Base-by-base conservation (phyloP, 768 basidiomycete species). In the Lentinus brumalis region DNA sequence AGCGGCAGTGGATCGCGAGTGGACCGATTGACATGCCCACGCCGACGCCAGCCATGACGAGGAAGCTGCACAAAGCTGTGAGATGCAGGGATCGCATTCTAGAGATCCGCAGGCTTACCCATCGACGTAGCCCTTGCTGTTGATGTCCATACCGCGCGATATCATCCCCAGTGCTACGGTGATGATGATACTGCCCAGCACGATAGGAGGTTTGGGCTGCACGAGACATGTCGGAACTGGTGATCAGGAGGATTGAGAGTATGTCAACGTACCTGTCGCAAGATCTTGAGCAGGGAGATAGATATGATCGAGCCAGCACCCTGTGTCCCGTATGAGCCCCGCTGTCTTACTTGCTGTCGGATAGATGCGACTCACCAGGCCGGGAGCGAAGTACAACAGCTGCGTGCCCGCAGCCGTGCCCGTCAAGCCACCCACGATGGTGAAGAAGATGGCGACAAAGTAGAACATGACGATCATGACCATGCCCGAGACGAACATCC, bases 381-480 rank as follows among this genome's bases (percentile, higher is more conserved):
- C 82, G 11, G 83, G 83, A 1, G 81, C 74, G 57, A 83, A 81
- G 66, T 77, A 83, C n/a, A 83, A 66, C n/a, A 83, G 61, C 65
- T 83, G 81, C 30, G 77, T 70, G 38, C 82, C 83, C 21, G 79
- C 73, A 46, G 74, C 68, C 18, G 71, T 68, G n/a, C 81, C 68
- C 12, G 75, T 70, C 32, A 75, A 67, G 6, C 78, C 79, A 30
- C 70, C 70, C n/a, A 80, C 81, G 66, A 81, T 72, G 21, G 76
- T 77, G 70, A 81, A 77, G 69, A 84, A 83, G 53, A 83, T 80
- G 0, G 82, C 74, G 45, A 83, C 74, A 61, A 84, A 83, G 66
- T 84, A 84, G 68, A 83, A 82, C 75, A 79, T 78, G 52, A 81
- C 81, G 59, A 82, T 71, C 75, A 78, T 78, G 59, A 84, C 74